Base-by-base conservation (phyloP, 345 rosid genomes). In the Gossypium bickii region DNA sequence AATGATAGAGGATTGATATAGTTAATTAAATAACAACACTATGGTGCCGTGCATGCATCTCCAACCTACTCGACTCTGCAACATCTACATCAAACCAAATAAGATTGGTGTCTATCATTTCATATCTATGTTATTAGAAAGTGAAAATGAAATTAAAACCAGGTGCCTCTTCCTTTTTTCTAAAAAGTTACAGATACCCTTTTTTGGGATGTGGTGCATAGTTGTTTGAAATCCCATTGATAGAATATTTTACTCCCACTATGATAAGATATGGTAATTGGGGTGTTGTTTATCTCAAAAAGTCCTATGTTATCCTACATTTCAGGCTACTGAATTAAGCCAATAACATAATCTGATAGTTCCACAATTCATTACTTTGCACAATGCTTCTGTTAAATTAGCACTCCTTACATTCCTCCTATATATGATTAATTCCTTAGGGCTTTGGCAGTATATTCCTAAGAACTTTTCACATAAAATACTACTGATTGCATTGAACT, bases 371-470 rank as follows among this genome's bases (percentile, higher is more conserved):
- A 25, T 57, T 25, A 12, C 9, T 25, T 41, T 44, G 48, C 44
- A 13, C 27, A 49, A 22, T 59, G 27, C 38, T 76, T 72, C 75
- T 7, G 78, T 73, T 77, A 77, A 77, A 80, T 75, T 62, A 41
- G 58, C 78, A 69, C 20, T 57, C 5, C 12, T 3, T 48, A 34
- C 18, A 27, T 47, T 70, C 77, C 43, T 4, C 25, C 15, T 58
- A 11, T 12, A 9, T 24, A 7, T 58, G 38, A 58, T 58, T 24
- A 58, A 24, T 22, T 58, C 63, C 38, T 24, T 58, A 2, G 13
- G 17, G 63, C 24, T 58, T 58, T 24, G 62, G 27, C 15, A 12
- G 62, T 20, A 58, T 11, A 58, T 58, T 58, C 62, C 34, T 58
- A 22, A 20, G 29, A 22, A 20, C 10, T 22, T 24, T 58, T 3